Evolutionary conservation across 1,284 basidiomycete genomes (phyloP).

Genomic region (Naganishia liquefaciens): DNA sequence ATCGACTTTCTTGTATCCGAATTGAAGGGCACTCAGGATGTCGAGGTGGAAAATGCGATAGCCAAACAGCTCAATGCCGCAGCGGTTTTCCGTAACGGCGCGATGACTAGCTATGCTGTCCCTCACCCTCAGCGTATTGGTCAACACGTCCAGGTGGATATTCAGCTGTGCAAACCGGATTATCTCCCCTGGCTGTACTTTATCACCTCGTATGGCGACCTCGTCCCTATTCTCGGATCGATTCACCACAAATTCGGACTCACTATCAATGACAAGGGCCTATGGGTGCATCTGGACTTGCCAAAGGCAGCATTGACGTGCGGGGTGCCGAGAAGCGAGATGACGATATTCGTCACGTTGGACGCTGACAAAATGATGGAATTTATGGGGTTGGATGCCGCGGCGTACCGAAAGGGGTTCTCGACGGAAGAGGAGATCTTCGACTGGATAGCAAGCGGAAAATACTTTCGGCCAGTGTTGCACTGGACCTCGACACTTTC

Average conservation of each 20-base stretch:
- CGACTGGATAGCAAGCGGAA: conserved; percentile 6
- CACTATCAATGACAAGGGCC: conserved; percentile 25
- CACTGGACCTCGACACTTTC: background rate
- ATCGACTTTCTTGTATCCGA: conserved; percentile 27
- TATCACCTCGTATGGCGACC: conserved; percentile 22
- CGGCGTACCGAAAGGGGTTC: conserved; percentile 5
- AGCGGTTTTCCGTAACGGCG: conserved; percentile 8
- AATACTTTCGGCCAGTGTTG: conserved; percentile 7
- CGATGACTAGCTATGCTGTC: conserved; percentile 13
- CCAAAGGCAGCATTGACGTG: background rate
- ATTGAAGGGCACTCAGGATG: background rate
- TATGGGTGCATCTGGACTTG: conserved; percentile 11
- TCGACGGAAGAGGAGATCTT: conserved; percentile 7
- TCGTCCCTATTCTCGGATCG: conserved; percentile 21
- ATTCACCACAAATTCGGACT: conserved; percentile 21
- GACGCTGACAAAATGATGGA: conserved; percentile 22
- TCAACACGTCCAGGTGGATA: conserved; percentile 20
- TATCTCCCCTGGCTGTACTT: conserved; percentile 20
- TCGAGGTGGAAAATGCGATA: background rate
- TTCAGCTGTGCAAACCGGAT: background rate
- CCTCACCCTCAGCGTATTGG: conserved; percentile 1
- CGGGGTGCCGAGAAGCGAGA: conserved; percentile 15
- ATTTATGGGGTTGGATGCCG: conserved; percentile 18
- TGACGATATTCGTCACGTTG: conserved; percentile 4
- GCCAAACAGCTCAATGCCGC: background rate